These are phyloP conservation scores for Mortierella sp. DNA, from an alignment of 371 early-diverging fungal genomes.

Conservation along the genomic window DNA sequence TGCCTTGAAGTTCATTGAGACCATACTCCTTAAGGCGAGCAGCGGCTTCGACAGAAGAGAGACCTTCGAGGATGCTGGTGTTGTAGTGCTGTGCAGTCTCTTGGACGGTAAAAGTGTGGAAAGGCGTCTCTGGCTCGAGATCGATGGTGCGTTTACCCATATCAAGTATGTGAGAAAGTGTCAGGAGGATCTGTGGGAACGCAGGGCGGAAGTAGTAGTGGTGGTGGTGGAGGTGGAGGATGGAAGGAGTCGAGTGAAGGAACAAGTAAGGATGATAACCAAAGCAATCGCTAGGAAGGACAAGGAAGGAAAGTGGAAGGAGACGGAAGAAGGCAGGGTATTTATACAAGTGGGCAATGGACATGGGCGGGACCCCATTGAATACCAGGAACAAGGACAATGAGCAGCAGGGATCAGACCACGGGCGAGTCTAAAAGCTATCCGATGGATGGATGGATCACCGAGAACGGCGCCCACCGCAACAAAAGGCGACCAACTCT, in stretches of 20 bases:
- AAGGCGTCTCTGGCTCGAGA: conserved; percentile 56
- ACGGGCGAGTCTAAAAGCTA: background rate
- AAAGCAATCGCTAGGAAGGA: too few species aligned
- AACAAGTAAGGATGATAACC: too few species aligned
- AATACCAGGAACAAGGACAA: background rate
- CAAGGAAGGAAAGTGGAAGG: background rate
- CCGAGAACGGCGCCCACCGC: too few species aligned
- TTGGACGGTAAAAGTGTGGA: conserved; percentile 61
- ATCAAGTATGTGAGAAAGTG: background rate
- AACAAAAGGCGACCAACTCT: too few species aligned
- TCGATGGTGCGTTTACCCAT: conserved; percentile 50
- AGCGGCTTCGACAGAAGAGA: conserved; percentile 63
- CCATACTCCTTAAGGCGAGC: conserved; percentile 71
- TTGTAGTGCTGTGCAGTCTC: conserved; percentile 63
- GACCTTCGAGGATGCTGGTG: conserved; percentile 70
- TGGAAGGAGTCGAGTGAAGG: background rate
- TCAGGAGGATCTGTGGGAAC: background rate
- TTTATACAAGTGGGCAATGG: background rate
- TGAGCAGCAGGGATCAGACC: background rate
- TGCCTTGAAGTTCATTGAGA: conserved; percentile 73
- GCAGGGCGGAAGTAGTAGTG: background rate
- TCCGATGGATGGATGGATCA: too few species aligned
- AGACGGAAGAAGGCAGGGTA: background rate
- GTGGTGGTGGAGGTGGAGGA: background rate
- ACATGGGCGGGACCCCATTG: background rate